These are phyloP conservation scores for Exophiala xenobiotica DNA, from an alignment of 2,329 filamentous ascomycete species.

Conservation along the genomic window DNA sequence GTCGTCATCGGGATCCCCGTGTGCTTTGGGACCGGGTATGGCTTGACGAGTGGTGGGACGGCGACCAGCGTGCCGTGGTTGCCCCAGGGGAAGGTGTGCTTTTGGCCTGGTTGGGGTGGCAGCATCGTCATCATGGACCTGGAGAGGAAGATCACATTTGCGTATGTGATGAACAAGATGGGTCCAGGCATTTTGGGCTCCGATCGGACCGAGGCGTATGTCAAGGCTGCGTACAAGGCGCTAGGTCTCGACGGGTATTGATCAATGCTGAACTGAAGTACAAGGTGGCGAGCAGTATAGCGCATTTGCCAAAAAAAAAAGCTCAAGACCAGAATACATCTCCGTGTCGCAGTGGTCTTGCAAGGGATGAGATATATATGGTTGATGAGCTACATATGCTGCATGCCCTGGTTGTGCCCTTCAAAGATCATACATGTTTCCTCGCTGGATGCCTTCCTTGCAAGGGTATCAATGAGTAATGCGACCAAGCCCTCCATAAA, in stretches of 20 bases:
- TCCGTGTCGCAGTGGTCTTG: too few species aligned
- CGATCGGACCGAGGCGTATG: slow-evolving; percentile 32
- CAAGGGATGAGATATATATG: too few species aligned
- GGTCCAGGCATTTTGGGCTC: slow-evolving; percentile 34
- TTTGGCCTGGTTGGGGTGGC: slow-evolving; percentile 51
- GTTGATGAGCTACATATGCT: too few species aligned
- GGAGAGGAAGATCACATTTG: slow-evolving; percentile 44
- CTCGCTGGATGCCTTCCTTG: too few species aligned
- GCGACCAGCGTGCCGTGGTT: slow-evolving; percentile 30
- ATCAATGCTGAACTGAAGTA: too few species aligned
- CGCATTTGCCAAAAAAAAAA: too few species aligned
- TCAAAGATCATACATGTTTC: too few species aligned
- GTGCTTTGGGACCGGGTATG: slow-evolving; percentile 47
- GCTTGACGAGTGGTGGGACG: slow-evolving; percentile 35
- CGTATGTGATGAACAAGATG: slow-evolving; percentile 51
- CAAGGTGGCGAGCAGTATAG: not conserved
- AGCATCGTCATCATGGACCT: slow-evolving; percentile 47
- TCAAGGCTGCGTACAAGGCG: slow-evolving; percentile 36
- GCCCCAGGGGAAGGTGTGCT: slow-evolving; percentile 38
- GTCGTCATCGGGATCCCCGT: slow-evolving; percentile 38
- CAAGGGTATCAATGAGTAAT: too few species aligned
- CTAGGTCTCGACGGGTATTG: slow-evolving; percentile 9
- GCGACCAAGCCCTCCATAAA: too few species aligned
- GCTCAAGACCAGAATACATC: too few species aligned
- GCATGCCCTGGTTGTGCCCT: too few species aligned